phyloP scores from a whole-genome alignment of 768 basidiomycete species.

The Hericium rajendrae region DNA sequence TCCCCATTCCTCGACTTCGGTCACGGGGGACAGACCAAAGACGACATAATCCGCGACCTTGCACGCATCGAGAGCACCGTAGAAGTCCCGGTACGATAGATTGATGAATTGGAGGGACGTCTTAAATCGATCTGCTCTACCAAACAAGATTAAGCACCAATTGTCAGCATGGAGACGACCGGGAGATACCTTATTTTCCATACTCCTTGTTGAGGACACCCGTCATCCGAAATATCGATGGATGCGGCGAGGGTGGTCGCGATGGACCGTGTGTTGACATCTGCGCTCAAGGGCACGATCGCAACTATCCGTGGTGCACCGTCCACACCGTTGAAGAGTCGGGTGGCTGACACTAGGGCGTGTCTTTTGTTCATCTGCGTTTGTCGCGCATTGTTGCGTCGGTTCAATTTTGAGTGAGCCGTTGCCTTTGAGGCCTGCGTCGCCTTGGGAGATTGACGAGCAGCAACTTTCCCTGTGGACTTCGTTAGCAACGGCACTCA shows the following conservation, averaged over 20 bases:
- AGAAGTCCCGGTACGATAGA: constrained; percentile 61
- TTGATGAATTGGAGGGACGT: constrained; percentile 84
- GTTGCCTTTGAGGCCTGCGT: constrained; percentile 35
- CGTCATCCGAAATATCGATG: constrained; percentile 44
- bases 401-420: constrained; percentile 66
- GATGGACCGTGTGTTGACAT: constrained; percentile 43
- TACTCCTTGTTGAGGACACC: constrained; percentile 41
- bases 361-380: constrained; percentile 62
- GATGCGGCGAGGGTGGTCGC: constrained; percentile 50
- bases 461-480: constrained; percentile 18
- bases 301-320: constrained; percentile 81
- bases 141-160: not conserved
- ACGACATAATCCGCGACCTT: constrained; percentile 88
- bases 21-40: constrained; percentile 67
- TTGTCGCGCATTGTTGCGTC: constrained; percentile 83
- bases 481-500: constrained; percentile 34
- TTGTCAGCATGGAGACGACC: not conserved
- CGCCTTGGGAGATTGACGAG: constrained; percentile 47
- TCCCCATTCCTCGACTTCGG: constrained; percentile 80
- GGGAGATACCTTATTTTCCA: constrained; percentile 59
- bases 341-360: constrained; percentile 56
- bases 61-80: constrained; percentile 73
- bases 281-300: constrained; percentile 72
- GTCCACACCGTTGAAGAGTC: constrained; percentile 72
- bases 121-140: constrained; percentile 81